A percentile compares a stretch with the other conserved stretches of the same genome.
Conservation (phyloP, 2,329 filamentous ascomycete species). For the Phoma sp. region DNA sequence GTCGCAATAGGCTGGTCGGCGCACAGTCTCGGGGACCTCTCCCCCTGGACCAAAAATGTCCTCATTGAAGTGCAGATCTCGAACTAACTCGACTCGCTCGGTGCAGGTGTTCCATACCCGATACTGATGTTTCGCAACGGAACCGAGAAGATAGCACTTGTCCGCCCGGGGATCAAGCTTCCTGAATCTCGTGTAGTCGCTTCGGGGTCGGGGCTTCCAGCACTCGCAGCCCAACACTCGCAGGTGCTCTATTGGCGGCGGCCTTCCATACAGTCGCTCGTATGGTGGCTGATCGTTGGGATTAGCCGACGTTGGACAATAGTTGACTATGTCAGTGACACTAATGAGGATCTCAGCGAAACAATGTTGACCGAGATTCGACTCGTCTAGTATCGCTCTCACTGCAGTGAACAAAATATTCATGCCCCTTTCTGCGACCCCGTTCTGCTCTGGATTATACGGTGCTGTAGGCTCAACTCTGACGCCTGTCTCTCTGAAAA, state of each 20-base stretch:
- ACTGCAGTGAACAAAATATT: too few relatives aligned
- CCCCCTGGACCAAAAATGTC: neutral
- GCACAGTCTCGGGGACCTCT: neutral
- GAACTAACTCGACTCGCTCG: constrained; percentile 4
- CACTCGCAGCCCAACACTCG: too few relatives aligned
- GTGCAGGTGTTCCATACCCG: constrained; percentile 2
- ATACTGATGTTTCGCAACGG: constrained; percentile 1
- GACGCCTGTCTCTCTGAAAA: too few relatives aligned
- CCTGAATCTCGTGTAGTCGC: neutral
- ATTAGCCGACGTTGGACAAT: neutral
- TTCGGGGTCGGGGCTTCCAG: neutral
- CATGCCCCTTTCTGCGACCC: too few relatives aligned
- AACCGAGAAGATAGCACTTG: constrained; percentile 5
- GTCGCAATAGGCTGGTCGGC: too few relatives aligned
- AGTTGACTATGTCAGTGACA: constrained; percentile 2
- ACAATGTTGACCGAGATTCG: constrained; percentile 1
- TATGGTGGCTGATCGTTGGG: neutral
- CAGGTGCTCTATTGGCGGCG: too few relatives aligned
- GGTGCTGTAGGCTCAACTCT: too few relatives aligned
- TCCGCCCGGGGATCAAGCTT: constrained; percentile 5
- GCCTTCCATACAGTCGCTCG: neutral
- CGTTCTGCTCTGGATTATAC: too few relatives aligned
- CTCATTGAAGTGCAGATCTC: constrained; percentile 5
- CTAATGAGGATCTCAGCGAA: constrained; percentile 5
- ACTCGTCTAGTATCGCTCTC: too few relatives aligned